Conservation (phyloP, 139 green algal species). For the Closterium sp. region DNA sequence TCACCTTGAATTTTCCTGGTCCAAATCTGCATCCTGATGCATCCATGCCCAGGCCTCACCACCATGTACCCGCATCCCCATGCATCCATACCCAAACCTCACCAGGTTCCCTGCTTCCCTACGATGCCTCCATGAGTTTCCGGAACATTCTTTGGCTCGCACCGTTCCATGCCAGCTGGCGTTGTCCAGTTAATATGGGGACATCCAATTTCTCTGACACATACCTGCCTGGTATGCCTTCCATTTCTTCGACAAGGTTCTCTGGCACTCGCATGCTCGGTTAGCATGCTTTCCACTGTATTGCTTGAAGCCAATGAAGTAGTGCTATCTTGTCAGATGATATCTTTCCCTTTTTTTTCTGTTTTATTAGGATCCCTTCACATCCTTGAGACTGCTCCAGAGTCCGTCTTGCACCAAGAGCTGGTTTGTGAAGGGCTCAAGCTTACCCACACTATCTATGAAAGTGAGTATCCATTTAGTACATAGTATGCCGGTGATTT, state of each 20-base stretch:
- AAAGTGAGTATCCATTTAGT: neutral
- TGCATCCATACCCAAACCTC: neutral
- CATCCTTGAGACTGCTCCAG: neutral
- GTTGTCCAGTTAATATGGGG: neutral
- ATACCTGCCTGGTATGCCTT: neutral
- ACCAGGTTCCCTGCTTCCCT: constrained; percentile 1
- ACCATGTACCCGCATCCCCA: neutral
- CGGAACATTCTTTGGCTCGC: constrained; percentile 47
- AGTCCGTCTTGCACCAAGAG: constrained; percentile 1
- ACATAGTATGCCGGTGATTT: neutral
- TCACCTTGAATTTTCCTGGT: neutral
- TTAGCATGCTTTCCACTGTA: neutral
- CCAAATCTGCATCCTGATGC: neutral
- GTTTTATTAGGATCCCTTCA: neutral
- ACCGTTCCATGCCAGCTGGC: neutral
- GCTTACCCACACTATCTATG: constrained; percentile 17
- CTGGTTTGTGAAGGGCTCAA: constrained; percentile 21
- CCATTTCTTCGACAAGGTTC: neutral
- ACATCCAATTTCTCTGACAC: neutral
- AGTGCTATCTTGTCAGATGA: too few relatives aligned
- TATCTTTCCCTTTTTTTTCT: neutral
- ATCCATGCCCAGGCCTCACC: neutral
- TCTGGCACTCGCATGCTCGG: neutral
- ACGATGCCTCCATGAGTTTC: constrained; percentile 35
- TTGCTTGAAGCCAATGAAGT: neutral